Base-by-base conservation (phyloP, 257 asterid genomes). In the Oldenlandia corymbosa region DNA sequence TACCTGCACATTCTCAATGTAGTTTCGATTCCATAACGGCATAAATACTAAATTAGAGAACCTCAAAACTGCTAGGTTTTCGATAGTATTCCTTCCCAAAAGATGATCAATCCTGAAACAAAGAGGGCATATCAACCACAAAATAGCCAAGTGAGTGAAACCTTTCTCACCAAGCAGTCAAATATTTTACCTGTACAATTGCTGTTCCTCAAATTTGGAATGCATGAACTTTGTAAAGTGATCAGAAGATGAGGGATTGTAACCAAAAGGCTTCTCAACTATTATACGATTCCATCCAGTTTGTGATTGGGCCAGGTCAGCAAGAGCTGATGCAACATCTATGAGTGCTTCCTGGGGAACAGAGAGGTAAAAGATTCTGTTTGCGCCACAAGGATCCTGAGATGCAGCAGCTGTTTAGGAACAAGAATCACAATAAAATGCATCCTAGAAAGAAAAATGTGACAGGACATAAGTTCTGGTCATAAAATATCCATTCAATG, bases 281-380 rank as follows among this genome's bases (percentile, higher is more conserved):
- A 77, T 80, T 58, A 80, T 66, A 51, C 85, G 81, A 63, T 75
- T 80, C 85, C 83, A 80, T n/a, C 83, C 85, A 70, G 75, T 80
- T 50, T 61, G 72, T 42, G 76, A 78, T 71, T 81, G 84, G 48
- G 75, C 83, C 39, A 51, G 52, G 50, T 81, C 81, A 68, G 78
- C 73, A 60, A 81, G 76, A 16, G 78, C 67, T 10, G 72, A 68
- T 51, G 81, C 83, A 57, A 81, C 80, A 34, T 78, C 84, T 48
- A 58, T 45, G 48, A 78, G 67, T 68, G 84, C 83, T 53, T 78
- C 84, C 71, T 81, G 68, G 37, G 86, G 86, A 30, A 78, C 81
- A 61, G 86, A 70, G 32, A 81, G 81, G 76, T 81, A 81, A 75
- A 81, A 81, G 56, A 81, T 81, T 78, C 81, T 70, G 77, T 81